These are phyloP conservation scores for Corchorus olitorius DNA, from an alignment of 345 rosid species.

Conservation along the genomic window DNA sequence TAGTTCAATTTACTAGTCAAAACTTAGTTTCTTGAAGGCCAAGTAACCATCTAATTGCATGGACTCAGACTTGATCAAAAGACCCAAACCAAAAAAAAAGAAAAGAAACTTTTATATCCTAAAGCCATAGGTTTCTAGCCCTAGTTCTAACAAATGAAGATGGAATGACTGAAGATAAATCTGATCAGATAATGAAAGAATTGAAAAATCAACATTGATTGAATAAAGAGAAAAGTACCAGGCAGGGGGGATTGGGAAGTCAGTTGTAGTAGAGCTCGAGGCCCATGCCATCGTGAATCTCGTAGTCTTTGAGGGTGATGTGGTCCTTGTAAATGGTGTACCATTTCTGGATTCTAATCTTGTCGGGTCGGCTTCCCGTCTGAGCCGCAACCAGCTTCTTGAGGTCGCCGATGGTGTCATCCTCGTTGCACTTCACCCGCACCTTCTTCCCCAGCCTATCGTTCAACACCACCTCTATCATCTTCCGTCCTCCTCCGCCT, in stretches of 20 bases:
- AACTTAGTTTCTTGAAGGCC: neutral
- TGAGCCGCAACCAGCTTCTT: constrained; percentile 61
- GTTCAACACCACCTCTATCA: constrained; percentile 59
- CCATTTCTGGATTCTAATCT: constrained; percentile 64
- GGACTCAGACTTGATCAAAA: neutral
- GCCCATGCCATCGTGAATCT: constrained; percentile 66
- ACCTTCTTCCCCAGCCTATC: constrained; percentile 64
- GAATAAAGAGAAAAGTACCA: neutral
- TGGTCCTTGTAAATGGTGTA: constrained; percentile 58
- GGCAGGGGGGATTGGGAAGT: too few relatives aligned
- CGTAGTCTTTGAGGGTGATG: constrained; percentile 57
- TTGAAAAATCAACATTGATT: too few relatives aligned
- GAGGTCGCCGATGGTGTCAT: constrained; percentile 60
- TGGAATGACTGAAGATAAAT: neutral
- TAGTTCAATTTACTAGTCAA: neutral
- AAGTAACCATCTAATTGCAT: neutral
- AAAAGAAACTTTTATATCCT: neutral
- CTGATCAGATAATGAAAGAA: neutral
- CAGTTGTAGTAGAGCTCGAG: constrained; percentile 59
- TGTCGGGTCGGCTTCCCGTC: constrained; percentile 51
- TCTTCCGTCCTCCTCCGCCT: constrained; percentile 15
- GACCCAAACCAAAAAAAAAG: too few relatives aligned
- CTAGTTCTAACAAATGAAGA: neutral
- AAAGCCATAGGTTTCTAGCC: neutral
- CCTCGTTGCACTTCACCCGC: constrained; percentile 62